Evolutionary conservation across 768 basidiomycete species (phyloP).

Genomic region (Agaricus blazei): DNA sequence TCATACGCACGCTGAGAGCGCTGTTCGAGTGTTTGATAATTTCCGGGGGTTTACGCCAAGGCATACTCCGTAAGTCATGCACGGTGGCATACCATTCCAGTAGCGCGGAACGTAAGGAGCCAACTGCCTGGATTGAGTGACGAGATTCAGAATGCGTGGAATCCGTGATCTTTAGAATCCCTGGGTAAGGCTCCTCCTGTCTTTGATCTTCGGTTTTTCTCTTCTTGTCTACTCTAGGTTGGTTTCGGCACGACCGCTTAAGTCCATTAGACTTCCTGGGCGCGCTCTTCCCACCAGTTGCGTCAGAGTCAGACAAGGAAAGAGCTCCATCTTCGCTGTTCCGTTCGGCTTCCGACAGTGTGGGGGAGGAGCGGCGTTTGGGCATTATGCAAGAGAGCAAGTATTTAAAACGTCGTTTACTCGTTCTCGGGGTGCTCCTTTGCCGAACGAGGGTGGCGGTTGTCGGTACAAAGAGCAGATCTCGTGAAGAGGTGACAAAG

Average conservation of each 20-base stretch:
- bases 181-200: conserved; percentile 7
- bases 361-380: conserved; percentile 17
- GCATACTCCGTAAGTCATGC: conserved; percentile 74
- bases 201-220: conserved; percentile 6
- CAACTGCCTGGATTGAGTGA: conserved; percentile 42
- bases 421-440: not conserved
- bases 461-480: not conserved
- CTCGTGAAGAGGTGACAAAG: too few relatives aligned
- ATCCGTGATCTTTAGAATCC: conserved; percentile 12
- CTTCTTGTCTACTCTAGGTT: not conserved
- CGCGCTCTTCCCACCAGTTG: conserved; percentile 17
- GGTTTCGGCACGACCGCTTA: not conserved
- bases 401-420: not conserved
- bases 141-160: conserved; percentile 36
- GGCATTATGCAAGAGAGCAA: conserved; percentile 12
- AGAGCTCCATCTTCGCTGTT: conserved; percentile 10
- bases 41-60: conserved; percentile 81
- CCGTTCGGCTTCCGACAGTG: conserved; percentile 17
- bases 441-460: not conserved
- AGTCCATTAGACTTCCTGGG: conserved; percentile 12
- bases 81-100: conserved; percentile 69
- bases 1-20: conserved; percentile 89
- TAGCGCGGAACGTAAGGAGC: conserved; percentile 44
- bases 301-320: conserved; percentile 6
- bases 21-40: conserved; percentile 44